A percentile compares a stretch with the other conserved stretches of the same genome.
phyloP scores from a whole-genome alignment of 441 rosid genomes.

The Jatropha podagrica region DNA sequence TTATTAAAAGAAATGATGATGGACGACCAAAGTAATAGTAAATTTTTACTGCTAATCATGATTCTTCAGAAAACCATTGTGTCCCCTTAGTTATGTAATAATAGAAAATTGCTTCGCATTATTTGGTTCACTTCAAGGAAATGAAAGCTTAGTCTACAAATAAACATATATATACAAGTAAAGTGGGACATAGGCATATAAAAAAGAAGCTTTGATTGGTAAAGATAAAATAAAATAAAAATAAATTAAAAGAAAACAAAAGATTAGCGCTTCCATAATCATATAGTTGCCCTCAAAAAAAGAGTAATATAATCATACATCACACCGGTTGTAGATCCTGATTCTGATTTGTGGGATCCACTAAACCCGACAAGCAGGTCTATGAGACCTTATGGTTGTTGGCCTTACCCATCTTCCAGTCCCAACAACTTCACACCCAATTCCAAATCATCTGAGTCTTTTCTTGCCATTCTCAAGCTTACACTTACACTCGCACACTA shows the following conservation, averaged over 20 bases:
- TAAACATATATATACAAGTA: neutral
- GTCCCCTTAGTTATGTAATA: constrained; percentile 6
- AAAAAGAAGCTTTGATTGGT: neutral
- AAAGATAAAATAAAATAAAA: neutral
- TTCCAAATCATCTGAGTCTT: constrained; percentile 14
- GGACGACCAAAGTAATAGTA: neutral
- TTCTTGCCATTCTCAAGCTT: neutral
- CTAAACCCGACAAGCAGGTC: constrained; percentile 42
- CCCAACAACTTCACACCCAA: constrained; percentile 42
- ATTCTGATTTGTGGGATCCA: constrained; percentile 66
- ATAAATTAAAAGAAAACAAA: neutral
- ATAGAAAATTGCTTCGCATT: neutral
- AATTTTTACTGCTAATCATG: neutral
- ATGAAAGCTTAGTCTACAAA: neutral
- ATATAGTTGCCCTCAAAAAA: constrained; percentile 19
- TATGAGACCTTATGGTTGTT: constrained; percentile 42
- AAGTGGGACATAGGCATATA: neutral
- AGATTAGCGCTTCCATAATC: constrained; percentile 19
- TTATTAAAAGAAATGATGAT: neutral
- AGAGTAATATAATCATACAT: constrained; percentile 32
- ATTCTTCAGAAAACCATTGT: neutral
- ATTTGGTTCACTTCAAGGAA: neutral
- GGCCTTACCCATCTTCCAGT: constrained; percentile 36
- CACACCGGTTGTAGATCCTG: constrained; percentile 49
- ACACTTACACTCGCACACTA: neutral